Percentiles rank a stretch among this genome's conserved stretches.
Conservation (phyloP, 2,329 filamentous ascomycete species). For the Tolypocladium endophyticum region DNA sequence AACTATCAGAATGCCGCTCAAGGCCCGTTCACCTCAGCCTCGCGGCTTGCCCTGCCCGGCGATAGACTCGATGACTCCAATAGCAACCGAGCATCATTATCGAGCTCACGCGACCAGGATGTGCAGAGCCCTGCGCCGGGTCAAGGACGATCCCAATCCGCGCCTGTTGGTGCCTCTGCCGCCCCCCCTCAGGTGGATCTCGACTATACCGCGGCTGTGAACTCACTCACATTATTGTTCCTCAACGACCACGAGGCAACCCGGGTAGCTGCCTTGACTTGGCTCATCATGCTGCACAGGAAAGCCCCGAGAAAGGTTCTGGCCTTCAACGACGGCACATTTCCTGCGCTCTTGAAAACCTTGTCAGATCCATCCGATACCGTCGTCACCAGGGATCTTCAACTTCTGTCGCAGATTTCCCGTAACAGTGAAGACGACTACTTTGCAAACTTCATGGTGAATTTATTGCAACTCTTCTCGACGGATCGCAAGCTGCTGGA, state of each 20-base stretch:
- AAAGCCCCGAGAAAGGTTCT: conserved; percentile 90
- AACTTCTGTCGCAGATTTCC: conserved; percentile 91
- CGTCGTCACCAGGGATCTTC: conserved; percentile 88
- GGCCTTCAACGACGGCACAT: conserved; percentile 94
- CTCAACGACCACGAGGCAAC: conserved; percentile 96
- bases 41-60: conserved; percentile 31
- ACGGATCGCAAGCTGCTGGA: conserved; percentile 87
- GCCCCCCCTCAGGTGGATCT: conserved; percentile 54
- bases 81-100: conserved; percentile 41
- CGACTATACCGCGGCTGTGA: conserved; percentile 94
- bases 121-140: conserved; percentile 39
- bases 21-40: conserved; percentile 19
- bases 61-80: conserved; percentile 35
- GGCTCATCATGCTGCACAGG: conserved; percentile 95
- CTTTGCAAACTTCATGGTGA: conserved; percentile 97
- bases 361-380: conserved; percentile 91
- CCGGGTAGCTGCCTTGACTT: conserved; percentile 82
- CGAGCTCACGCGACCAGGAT: conserved; percentile 44
- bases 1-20: conserved; percentile 11
- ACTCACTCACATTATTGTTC: conserved; percentile 84
- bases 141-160: conserved; percentile 34
- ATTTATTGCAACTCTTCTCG: conserved; percentile 86
- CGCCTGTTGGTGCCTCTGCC: conserved; percentile 30
- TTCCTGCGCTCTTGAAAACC: conserved; percentile 90
- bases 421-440: conserved; percentile 95